Evolutionary conservation across 148 eudicot genomes (phyloP).

Genomic region (Salicornia ramosissima): DNA sequence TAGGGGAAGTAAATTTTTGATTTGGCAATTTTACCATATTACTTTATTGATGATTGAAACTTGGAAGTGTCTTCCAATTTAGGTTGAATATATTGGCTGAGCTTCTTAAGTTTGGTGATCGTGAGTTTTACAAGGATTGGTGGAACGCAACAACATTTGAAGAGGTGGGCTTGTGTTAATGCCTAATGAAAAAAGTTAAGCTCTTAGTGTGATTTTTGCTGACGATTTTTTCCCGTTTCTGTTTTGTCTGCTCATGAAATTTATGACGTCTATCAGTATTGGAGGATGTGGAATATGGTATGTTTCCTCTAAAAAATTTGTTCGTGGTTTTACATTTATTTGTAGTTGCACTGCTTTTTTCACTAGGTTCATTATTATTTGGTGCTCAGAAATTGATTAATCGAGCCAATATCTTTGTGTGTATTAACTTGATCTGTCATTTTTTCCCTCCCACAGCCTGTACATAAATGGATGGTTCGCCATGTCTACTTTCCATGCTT

Average conservation of each 20-base stretch:
- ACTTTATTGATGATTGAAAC: conserved; percentile 5
- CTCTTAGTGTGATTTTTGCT: conserved; percentile 15
- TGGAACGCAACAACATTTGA: conserved; percentile 97
- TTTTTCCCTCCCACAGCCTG: conserved; percentile 50
- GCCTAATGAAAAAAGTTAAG: not conserved
- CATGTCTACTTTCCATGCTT: conserved; percentile 89
- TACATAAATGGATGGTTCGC: conserved; percentile 97
- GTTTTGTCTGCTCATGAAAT: conserved; percentile 19
- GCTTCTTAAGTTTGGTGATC: conserved; percentile 89
- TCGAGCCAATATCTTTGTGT: not conserved
- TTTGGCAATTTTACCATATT: conserved; percentile 4
- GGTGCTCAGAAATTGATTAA: not conserved
- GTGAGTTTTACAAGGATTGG: conserved; percentile 99
- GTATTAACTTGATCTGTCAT: not conserved
- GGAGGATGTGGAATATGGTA: conserved; percentile 99
- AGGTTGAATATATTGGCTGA: conserved; percentile 98
- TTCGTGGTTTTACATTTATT: not conserved
- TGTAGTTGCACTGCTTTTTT: not conserved
- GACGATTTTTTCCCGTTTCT: conserved; percentile 10
- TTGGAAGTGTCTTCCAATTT: conserved; percentile 16
- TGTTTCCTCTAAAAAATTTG: conserved; percentile 18
- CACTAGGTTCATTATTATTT: not conserved
- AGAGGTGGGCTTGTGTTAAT: conserved; percentile 53
- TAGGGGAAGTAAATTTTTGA: not conserved
- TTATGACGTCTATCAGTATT: conserved; percentile 61